phyloP scores from a whole-genome alignment of 2,329 filamentous ascomycete genomes.

The Cladosporium phlei region DNA sequence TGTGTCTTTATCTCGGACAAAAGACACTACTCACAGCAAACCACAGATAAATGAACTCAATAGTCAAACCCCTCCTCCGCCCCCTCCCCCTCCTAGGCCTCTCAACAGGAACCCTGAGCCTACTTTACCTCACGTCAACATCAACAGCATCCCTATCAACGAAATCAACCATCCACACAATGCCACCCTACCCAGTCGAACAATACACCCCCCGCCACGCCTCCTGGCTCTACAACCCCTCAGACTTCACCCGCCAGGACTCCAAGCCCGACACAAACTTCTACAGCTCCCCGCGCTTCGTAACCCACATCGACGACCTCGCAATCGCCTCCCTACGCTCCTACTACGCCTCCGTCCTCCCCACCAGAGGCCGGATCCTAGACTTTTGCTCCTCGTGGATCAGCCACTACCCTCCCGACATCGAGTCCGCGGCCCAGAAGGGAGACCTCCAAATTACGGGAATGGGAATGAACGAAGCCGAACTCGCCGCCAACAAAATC shows the following conservation, averaged over 20 bases:
- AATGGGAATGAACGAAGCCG: constrained; percentile 45
- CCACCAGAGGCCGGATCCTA: constrained; percentile 39
- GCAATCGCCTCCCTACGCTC: constrained; percentile 41
- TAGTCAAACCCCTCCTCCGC: constrained; percentile 18
- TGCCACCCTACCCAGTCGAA: constrained; percentile 22
- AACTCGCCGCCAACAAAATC: constrained; percentile 41
- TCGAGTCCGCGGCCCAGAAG: constrained; percentile 22
- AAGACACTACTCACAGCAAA: not conserved
- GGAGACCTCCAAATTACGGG: constrained; percentile 38
- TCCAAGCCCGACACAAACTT: constrained; percentile 34
- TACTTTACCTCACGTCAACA: constrained; percentile 17
- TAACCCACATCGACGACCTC: constrained; percentile 51
- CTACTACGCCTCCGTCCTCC: constrained; percentile 46
- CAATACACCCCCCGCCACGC: constrained; percentile 29
- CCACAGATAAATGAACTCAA: constrained; percentile 4
- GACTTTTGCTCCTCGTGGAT: constrained; percentile 51
- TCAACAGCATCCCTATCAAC: constrained; percentile 4
- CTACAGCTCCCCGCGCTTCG: constrained; percentile 44
- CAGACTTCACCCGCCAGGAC: constrained; percentile 40
- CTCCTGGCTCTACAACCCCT: constrained; percentile 32
- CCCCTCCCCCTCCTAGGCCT: constrained; percentile 20
- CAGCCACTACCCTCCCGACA: constrained; percentile 38
- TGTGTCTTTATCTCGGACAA: too few species aligned
- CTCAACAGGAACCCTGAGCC: constrained; percentile 16
- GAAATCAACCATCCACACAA: constrained; percentile 3